phyloP scores from a whole-genome alignment of 2,329 filamentous ascomycete species.

The Sarocladium kiliense region DNA sequence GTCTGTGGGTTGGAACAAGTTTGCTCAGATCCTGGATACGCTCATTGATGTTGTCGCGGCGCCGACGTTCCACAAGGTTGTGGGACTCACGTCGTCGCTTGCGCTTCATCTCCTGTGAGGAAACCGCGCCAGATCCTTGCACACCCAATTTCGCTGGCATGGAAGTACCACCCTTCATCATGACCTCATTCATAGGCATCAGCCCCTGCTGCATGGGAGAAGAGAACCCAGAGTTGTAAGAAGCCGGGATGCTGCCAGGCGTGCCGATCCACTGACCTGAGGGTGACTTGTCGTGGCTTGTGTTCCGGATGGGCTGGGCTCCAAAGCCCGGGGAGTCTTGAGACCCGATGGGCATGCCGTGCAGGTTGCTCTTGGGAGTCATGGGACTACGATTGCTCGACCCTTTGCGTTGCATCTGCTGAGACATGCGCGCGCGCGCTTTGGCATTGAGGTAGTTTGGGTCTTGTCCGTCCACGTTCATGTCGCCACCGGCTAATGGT shows the following conservation, averaged over 20 bases:
- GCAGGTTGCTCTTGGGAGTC: conserved; percentile 80
- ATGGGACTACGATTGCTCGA: conserved; percentile 75
- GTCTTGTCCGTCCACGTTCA: conserved; percentile 45
- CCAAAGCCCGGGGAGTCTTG: conserved; percentile 68
- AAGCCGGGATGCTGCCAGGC: conserved; percentile 73
- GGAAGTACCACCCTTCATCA: conserved; percentile 82
- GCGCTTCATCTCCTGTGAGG: conserved; percentile 89
- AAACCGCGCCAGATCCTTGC: conserved; percentile 41
- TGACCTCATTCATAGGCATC: conserved; percentile 75
- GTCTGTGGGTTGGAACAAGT: conserved; percentile 82
- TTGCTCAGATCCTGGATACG: conserved; percentile 94
- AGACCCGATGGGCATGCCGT: conserved; percentile 61
- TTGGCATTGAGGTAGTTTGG: conserved; percentile 58
- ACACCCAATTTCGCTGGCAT: conserved; percentile 78
- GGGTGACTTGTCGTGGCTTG: conserved; percentile 71
- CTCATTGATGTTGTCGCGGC: conserved; percentile 97
- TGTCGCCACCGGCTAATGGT: conserved; percentile 35
- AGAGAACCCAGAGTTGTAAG: conserved; percentile 81
- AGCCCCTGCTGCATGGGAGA: conserved; percentile 70
- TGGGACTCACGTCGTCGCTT: conserved; percentile 89
- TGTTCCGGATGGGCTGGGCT: conserved; percentile 71
- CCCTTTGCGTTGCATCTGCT: conserved; percentile 65
- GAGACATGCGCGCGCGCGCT: conserved; percentile 49
- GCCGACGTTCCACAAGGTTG: conserved; percentile 90
- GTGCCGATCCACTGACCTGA: conserved; percentile 91